These are phyloP conservation scores for Pseudozyma hubeiensis DNA, from an alignment of 1,284 basidiomycete species.

Conservation along the genomic window DNA sequence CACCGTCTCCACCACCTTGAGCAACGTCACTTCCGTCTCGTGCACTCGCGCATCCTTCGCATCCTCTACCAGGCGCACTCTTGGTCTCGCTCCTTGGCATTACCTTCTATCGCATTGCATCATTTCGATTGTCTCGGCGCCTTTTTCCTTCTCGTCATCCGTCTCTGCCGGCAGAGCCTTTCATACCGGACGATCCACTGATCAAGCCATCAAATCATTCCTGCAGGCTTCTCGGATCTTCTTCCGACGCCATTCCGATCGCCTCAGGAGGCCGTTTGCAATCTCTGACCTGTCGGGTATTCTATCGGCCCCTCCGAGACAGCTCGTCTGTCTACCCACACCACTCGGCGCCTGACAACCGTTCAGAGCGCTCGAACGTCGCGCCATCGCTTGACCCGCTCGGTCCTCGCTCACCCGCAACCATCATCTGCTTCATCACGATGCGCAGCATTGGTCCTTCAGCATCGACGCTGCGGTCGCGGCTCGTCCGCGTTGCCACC, in stretches of 20 bases:
- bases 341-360: no score
- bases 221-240: no score
- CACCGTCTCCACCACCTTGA: background rate
- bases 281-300: no score
- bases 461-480: constrained; percentile 16
- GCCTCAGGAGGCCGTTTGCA: no score
- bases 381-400: no score
- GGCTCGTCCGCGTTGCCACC: constrained; percentile 24
- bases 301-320: no score
- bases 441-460: constrained; percentile 7
- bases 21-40: background rate
- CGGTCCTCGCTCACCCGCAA: background rate
- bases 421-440: background rate
- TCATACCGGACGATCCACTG: background rate
- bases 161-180: constrained; percentile 33
- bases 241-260: no score
- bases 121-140: background rate
- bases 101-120: background rate
- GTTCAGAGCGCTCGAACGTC: no score
- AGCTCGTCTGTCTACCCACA: no score
- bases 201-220: no score
- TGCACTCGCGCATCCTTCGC: background rate
- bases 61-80: no score
- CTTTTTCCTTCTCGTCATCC: background rate
- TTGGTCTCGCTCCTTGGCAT: no score